phyloP scores from a whole-genome alignment of 2,329 filamentous ascomycete genomes.

The Lecanicillium sp. region DNA sequence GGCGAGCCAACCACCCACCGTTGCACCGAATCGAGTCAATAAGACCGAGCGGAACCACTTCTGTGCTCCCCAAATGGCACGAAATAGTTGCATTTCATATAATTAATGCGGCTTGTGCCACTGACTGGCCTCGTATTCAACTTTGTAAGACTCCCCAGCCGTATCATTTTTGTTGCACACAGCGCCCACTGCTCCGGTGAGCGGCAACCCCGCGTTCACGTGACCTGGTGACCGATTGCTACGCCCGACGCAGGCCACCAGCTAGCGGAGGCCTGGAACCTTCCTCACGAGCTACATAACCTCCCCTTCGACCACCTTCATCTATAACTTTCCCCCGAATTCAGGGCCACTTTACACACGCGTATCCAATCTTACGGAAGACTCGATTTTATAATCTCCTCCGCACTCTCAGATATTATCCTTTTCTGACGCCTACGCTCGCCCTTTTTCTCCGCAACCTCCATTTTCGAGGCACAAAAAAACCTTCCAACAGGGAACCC shows the following conservation, averaged over 20 bases:
- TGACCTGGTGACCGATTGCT: conserved; percentile 20
- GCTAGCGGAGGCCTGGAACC: conserved; percentile 8
- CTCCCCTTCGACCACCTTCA: neutral
- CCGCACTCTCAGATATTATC: neutral
- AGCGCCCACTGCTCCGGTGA: neutral
- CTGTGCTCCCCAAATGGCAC: too few species aligned
- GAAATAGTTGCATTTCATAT: too few species aligned
- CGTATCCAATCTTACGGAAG: neutral
- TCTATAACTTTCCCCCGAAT: conserved; percentile 1
- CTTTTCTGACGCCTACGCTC: neutral
- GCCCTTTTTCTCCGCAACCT: neutral
- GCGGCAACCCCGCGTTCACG: conserved; percentile 28
- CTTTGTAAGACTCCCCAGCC: too few species aligned
- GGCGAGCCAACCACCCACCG: too few species aligned
- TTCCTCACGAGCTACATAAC: conserved; percentile 12
- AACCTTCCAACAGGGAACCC: conserved; percentile 7
- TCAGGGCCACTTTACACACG: conserved; percentile 1
- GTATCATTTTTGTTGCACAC: neutral
- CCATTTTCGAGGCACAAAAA: conserved; percentile 8
- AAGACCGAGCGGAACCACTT: too few species aligned
- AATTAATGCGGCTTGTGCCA: too few species aligned
- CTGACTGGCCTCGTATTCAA: too few species aligned
- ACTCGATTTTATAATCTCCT: neutral
- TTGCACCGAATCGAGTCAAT: too few species aligned
- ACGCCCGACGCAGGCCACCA: neutral